These are phyloP conservation scores for Eurotiales sp. DNA, from an alignment of 2,329 filamentous ascomycete species.

Conservation along the genomic window DNA sequence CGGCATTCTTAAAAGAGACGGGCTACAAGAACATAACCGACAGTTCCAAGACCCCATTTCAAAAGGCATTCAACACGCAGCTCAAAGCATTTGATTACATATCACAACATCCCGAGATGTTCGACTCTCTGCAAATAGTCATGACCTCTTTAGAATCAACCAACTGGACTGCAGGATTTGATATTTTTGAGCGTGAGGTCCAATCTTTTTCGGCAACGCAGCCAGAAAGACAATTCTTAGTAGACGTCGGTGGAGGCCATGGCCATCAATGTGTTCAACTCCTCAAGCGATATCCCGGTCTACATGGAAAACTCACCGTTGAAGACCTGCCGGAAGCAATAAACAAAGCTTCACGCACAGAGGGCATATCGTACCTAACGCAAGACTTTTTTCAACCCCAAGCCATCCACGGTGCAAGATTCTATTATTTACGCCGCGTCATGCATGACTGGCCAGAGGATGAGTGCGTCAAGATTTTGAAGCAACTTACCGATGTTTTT, in stretches of 20 bases:
- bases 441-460: conserved; percentile 14
- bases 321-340: conserved; percentile 13
- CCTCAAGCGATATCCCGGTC: conserved; percentile 2
- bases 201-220: not conserved
- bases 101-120: conserved; percentile 5
- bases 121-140: conserved; percentile 5
- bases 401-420: conserved; percentile 11
- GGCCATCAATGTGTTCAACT: conserved; percentile 14
- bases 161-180: conserved; percentile 4
- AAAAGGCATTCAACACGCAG: conserved; percentile 13
- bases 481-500: not conserved
- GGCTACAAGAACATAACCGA: conserved; percentile 26
- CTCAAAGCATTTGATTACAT: conserved; percentile 10
- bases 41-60: conserved; percentile 20
- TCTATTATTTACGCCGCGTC: conserved; percentile 13
- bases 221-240: conserved; percentile 11
- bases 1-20: conserved; percentile 26
- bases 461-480: conserved; percentile 11
- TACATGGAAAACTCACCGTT: conserved; percentile 4
- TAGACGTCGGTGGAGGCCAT: conserved; percentile 14
- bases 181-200: not conserved
- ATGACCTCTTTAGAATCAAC: conserved; percentile 19
- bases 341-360: conserved; percentile 1
- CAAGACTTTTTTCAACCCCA: conserved; percentile 18
- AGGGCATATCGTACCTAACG: conserved; percentile 11